These are phyloP conservation scores for Termitomyces sp. DNA, from an alignment of 768 basidiomycete genomes.

Conservation along the genomic window DNA sequence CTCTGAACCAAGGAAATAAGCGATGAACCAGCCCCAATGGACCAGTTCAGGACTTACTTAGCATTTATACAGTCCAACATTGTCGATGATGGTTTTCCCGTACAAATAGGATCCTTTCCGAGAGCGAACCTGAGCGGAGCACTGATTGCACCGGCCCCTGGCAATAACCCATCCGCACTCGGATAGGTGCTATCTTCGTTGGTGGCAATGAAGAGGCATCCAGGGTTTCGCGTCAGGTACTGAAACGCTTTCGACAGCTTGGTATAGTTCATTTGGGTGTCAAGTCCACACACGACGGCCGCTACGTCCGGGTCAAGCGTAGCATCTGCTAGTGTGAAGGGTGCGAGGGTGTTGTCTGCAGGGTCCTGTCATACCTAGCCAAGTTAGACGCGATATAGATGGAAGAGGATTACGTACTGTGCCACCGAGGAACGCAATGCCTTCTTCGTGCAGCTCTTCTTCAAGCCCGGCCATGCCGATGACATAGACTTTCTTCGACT, in stretches of 20 bases:
- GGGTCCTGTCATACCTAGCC: slow-evolving; percentile 60
- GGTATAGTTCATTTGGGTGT: slow-evolving; percentile 85
- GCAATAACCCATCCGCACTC: slow-evolving; percentile 64
- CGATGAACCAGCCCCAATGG: background rate
- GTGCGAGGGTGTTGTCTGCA: slow-evolving; percentile 71
- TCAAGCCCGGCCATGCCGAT: slow-evolving; percentile 91
- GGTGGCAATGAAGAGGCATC: slow-evolving; percentile 83
- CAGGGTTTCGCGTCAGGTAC: slow-evolving; percentile 79
- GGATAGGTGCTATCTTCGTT: slow-evolving; percentile 95
- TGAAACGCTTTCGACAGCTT: slow-evolving; percentile 92
- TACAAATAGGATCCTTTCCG: slow-evolving; percentile 67
- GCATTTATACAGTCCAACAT: slow-evolving; percentile 93
- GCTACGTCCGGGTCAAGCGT: slow-evolving; percentile 74
- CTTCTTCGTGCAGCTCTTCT: slow-evolving; percentile 89
- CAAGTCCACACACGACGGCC: slow-evolving; percentile 95
- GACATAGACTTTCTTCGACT: slow-evolving; percentile 92
- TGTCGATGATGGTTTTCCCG: slow-evolving; percentile 87
- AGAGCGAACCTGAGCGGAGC: slow-evolving; percentile 78
- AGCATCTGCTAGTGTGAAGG: slow-evolving; percentile 70
- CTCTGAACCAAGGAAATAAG: slow-evolving; percentile 41
- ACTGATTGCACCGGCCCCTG: slow-evolving; percentile 83
- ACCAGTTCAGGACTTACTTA: slow-evolving; percentile 37
- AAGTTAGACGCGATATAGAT: background rate
- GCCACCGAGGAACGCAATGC: slow-evolving; percentile 77
- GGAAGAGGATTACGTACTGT: slow-evolving; percentile 52